These are phyloP conservation scores for Batkoa obscura DNA, from an alignment of 371 early-diverging fungal species.

Conservation along the genomic window DNA sequence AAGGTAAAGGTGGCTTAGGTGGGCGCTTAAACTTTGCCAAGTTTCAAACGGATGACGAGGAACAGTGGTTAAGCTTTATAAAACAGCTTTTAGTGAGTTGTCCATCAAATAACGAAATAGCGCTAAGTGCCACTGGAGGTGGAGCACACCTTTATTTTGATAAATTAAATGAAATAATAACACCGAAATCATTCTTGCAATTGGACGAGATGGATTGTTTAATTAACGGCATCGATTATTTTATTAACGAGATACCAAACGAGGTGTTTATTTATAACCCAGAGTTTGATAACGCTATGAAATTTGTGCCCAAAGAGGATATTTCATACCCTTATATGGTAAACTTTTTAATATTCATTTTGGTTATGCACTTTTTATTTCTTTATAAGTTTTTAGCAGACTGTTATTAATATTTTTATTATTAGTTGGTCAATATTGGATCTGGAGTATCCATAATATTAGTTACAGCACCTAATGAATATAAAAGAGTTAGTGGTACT, in stretches of 20 bases:
- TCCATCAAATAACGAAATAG: slow-evolving; percentile 12
- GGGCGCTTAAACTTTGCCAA: slow-evolving; percentile 84
- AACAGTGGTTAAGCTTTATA: slow-evolving; percentile 74
- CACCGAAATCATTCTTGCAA: neutral
- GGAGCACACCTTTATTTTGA: slow-evolving; percentile 52
- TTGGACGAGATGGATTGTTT: slow-evolving; percentile 70
- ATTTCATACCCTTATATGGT: slow-evolving; percentile 56
- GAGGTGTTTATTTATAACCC: slow-evolving; percentile 81
- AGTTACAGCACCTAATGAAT: slow-evolving; percentile 59
- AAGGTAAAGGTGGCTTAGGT: slow-evolving; percentile 29
- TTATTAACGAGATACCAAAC: slow-evolving; percentile 77
- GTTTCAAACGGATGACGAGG: slow-evolving; percentile 83
- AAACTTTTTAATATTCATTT: neutral
- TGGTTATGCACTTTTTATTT: no score
- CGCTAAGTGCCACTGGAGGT: slow-evolving; percentile 46
- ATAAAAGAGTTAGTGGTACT: slow-evolving; percentile 78
- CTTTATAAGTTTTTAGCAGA: no score
- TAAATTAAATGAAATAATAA: slow-evolving; percentile 36
- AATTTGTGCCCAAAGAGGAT: neutral
- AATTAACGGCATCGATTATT: slow-evolving; percentile 71
- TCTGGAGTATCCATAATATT: slow-evolving; percentile 78
- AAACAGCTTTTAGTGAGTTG: slow-evolving; percentile 36
- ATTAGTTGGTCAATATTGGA: slow-evolving; percentile 73
- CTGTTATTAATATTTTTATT: neutral
- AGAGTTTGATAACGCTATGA: neutral